Evolutionary conservation across 257 asterid genomes (phyloP).

Genomic region (Lycium barbarum): DNA sequence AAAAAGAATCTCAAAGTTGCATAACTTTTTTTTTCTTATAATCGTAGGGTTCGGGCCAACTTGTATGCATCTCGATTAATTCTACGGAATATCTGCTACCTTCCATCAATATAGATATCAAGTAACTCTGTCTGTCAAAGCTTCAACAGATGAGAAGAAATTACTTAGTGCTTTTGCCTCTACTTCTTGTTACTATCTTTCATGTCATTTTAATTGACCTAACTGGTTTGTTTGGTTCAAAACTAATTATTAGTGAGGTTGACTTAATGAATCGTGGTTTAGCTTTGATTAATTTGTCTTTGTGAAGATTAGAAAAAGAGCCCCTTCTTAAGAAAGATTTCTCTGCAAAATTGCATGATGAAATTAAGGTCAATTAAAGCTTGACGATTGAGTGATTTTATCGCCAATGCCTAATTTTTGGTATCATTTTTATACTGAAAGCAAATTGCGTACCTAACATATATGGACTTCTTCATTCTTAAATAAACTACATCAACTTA

Average conservation of each 20-base stretch:
- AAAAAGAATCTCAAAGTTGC: too few species aligned
- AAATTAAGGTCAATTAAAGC: slow-evolving; percentile 7
- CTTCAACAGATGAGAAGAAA: not conserved
- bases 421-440: not conserved
- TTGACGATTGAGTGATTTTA: not conserved
- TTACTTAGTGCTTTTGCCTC: not conserved
- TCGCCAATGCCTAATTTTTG: not conserved
- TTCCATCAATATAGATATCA: not conserved
- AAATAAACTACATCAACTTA: not conserved
- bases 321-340: not conserved
- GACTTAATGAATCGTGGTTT: not conserved
- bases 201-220: not conserved
- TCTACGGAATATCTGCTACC: not conserved
- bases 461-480: not conserved
- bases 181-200: not conserved
- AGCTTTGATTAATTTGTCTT: not conserved
- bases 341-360: not conserved
- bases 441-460: not conserved
- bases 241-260: not conserved
- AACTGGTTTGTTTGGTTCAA: slow-evolving; percentile 11
- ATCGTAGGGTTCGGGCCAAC: not conserved
- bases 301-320: not conserved
- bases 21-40: not conserved
- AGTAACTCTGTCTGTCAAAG: not conserved
- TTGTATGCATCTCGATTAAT: not conserved